These are phyloP conservation scores for Plectosphaerella cucumerina DNA, from an alignment of 2,329 filamentous ascomycete species.

Conservation along the genomic window DNA sequence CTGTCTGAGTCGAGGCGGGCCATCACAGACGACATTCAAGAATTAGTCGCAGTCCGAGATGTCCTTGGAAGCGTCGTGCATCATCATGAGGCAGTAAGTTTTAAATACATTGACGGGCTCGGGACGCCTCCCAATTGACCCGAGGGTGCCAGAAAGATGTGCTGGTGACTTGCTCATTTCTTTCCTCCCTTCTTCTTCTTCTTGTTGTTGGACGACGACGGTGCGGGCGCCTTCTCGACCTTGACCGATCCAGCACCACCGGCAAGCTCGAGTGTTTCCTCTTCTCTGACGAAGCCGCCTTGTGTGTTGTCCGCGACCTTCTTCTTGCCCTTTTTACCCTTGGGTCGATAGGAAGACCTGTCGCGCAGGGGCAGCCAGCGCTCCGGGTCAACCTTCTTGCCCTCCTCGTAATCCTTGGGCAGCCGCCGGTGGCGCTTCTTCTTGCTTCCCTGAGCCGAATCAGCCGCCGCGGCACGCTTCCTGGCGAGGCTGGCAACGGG, in stretches of 20 bases:
- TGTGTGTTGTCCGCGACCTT: constrained; percentile 76
- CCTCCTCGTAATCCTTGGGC: constrained; percentile 71
- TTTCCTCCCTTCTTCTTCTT: constrained; percentile 52
- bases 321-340: constrained; percentile 89
- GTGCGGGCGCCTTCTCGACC: constrained; percentile 53
- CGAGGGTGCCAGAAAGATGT: no score
- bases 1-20: no score
- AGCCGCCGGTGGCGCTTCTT: constrained; percentile 58
- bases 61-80: no score
- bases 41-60: no score
- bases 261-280: constrained; percentile 61
- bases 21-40: no score
- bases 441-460: not conserved
- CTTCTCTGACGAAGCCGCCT: constrained; percentile 75
- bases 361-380: constrained; percentile 91
- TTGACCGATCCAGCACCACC: constrained; percentile 60
- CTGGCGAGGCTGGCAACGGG: constrained; percentile 33
- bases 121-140: no score
- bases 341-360: constrained; percentile 81
- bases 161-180: constrained; percentile 32
- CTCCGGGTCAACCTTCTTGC: constrained; percentile 81
- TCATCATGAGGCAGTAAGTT: no score
- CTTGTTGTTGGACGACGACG: constrained; percentile 31
- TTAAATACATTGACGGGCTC: no score
- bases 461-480: constrained; percentile 41